Conservation (phyloP, 1,284 basidiomycete genomes). For the Ganoderma lucidum region DNA sequence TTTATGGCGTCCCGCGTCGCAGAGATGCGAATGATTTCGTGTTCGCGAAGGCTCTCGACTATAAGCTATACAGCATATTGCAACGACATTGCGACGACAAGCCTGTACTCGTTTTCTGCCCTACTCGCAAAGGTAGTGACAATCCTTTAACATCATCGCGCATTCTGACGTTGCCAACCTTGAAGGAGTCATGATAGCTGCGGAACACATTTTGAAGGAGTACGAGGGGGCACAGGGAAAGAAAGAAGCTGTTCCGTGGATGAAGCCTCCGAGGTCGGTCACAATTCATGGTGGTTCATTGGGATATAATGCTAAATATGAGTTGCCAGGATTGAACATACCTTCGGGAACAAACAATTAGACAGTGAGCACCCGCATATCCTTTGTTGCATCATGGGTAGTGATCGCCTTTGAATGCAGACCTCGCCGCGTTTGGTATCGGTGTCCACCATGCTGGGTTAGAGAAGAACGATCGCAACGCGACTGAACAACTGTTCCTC, state of each 20-base stretch:
- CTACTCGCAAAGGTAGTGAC: conserved; percentile 80
- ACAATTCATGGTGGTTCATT: too few species aligned
- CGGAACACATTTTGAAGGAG: conserved; percentile 77
- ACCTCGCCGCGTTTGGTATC: conserved; percentile 70
- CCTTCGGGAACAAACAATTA: conserved; percentile 70
- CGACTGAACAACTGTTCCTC: conserved; percentile 76
- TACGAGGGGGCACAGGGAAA: conserved; percentile 64
- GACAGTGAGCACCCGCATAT: conserved; percentile 51
- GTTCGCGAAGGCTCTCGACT: conserved; percentile 79
- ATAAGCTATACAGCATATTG: conserved; percentile 75
- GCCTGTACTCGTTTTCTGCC: conserved; percentile 86
- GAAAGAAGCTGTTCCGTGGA: conserved; percentile 70
- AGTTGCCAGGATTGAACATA: conserved; percentile 53
- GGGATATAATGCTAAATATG: background rate
- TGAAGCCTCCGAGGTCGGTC: conserved; percentile 55
- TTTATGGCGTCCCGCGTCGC: conserved; percentile 67
- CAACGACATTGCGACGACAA: conserved; percentile 77
- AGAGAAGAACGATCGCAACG: conserved; percentile 72
- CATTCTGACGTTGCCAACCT: background rate
- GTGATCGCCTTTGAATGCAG: conserved; percentile 44
- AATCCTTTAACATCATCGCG: background rate
- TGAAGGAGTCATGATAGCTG: conserved; percentile 73
- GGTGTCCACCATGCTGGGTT: conserved; percentile 91
- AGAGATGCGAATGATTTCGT: conserved; percentile 82
- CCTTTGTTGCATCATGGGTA: background rate